Evolutionary conservation across 441 rosid species (phyloP).

Genomic region (Populus tomentosa): DNA sequence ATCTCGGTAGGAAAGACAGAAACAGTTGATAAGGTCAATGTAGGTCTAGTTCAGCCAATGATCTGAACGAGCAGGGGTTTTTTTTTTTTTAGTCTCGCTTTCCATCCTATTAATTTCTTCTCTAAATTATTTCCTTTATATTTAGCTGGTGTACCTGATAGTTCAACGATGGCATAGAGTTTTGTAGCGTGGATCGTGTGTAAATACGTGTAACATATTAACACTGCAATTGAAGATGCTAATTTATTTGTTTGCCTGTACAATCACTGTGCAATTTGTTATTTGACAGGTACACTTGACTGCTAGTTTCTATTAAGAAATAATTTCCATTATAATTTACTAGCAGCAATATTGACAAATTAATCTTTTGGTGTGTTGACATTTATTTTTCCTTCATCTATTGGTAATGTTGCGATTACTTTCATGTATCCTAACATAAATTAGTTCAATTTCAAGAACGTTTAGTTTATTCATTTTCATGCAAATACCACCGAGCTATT

Average conservation of each 20-base stretch:
- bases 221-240: constrained; percentile 27
- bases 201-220: constrained; percentile 31
- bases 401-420: too few species aligned
- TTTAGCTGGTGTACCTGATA: constrained; percentile 36
- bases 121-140: constrained; percentile 5
- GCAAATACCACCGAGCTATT: too few species aligned
- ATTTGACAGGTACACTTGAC: not conserved
- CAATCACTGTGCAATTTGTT: not conserved
- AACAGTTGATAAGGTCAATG: constrained; percentile 15
- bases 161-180: constrained; percentile 23
- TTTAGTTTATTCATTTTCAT: too few species aligned
- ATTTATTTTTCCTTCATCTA: too few species aligned
- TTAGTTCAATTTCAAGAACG: too few species aligned
- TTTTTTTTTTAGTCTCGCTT: not conserved
- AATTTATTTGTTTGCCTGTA: constrained; percentile 20
- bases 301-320: not conserved
- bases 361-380: not conserved
- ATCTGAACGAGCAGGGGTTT: constrained; percentile 2
- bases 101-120: not conserved
- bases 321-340: not conserved
- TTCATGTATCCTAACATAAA: too few species aligned
- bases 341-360: not conserved
- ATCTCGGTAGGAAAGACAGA: constrained; percentile 27
- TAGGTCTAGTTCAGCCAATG: constrained; percentile 29
- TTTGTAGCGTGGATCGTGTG: constrained; percentile 27